Percentiles rank a stretch among this genome's conserved stretches.
Evolutionary conservation across 306 rosid genomes (phyloP).

Genomic region (Ormosia semicastrata): DNA sequence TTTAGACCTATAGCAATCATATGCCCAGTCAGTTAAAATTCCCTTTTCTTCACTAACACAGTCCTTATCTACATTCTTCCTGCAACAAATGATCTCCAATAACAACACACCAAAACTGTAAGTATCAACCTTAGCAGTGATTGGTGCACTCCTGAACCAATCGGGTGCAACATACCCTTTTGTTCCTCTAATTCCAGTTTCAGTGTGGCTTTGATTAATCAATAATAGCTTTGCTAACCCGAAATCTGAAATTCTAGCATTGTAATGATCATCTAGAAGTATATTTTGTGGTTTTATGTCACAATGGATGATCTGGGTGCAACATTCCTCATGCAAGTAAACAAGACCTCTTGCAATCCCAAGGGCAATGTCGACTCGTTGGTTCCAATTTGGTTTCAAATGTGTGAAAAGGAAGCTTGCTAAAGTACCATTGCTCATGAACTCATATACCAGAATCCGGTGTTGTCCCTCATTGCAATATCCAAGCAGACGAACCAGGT

Average conservation of each 20-base stretch:
- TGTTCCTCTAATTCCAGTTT: neutral
- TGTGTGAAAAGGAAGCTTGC: neutral
- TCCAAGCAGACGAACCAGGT: conserved; percentile 10
- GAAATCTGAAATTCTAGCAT: neutral
- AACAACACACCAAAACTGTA: no score
- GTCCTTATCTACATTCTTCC: no score
- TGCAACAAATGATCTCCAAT: no score
- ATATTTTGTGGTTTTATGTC: conserved; percentile 14
- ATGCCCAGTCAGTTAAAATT: no score
- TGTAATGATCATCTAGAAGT: neutral
- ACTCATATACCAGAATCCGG: conserved; percentile 3
- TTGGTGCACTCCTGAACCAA: conserved; percentile 8
- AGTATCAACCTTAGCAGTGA: no score
- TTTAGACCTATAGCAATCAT: no score
- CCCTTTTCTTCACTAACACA: no score
- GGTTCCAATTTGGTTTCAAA: neutral
- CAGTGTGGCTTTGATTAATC: neutral
- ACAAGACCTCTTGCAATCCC: conserved; percentile 3
- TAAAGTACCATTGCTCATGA: neutral
- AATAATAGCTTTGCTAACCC: conserved; percentile 1
- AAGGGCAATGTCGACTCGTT: no score
- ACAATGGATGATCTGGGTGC: conserved; percentile 7
- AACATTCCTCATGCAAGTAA: conserved; percentile 20
- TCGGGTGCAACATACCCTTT: conserved; percentile 6
- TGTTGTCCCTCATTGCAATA: conserved; percentile 16